Conservation (phyloP, 75 land plant species). For the Cryptomeria japonica region DNA sequence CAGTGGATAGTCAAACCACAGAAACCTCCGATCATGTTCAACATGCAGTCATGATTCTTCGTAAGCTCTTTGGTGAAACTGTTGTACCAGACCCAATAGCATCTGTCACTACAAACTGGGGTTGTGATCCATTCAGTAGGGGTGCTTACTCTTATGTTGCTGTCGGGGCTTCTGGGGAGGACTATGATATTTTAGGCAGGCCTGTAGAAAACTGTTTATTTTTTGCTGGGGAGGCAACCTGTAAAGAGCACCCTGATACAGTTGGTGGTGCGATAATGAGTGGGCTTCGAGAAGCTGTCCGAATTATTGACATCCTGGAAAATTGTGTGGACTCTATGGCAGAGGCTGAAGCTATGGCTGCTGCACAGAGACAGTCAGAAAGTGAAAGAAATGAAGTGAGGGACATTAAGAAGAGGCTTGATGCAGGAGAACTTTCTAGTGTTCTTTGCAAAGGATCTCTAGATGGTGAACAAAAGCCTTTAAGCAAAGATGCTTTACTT, state of each 20-base stretch:
- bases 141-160: slow-evolving; percentile 99
- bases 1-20: slow-evolving; percentile 63
- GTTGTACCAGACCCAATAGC: slow-evolving; percentile 86
- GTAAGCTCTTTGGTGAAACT: slow-evolving; percentile 81
- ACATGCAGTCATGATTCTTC: slow-evolving; percentile 76
- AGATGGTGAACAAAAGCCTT: slow-evolving; percentile 31
- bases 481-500: slow-evolving; percentile 57
- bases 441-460: slow-evolving; percentile 44
- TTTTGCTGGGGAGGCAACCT: slow-evolving; percentile 99
- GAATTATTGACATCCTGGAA: slow-evolving; percentile 78
- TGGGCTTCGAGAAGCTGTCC: slow-evolving; percentile 93
- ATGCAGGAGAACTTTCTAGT: slow-evolving; percentile 71
- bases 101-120: slow-evolving; percentile 94
- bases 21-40: slow-evolving; percentile 65
- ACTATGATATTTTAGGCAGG: slow-evolving; percentile 88
- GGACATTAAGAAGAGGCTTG: slow-evolving; percentile 78
- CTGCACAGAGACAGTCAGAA: slow-evolving; percentile 76
- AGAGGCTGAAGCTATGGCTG: slow-evolving; percentile 84
- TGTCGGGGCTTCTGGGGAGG: slow-evolving; percentile 73
- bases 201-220: slow-evolving; percentile 92
- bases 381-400: slow-evolving; percentile 84
- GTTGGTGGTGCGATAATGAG: slow-evolving; percentile 99
- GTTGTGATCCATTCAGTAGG: slow-evolving; percentile 79
- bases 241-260: slow-evolving; percentile 99
- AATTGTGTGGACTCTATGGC: slow-evolving; percentile 75